phyloP scores from a whole-genome alignment of 2,329 filamentous ascomycete species.

The Anthostomella pinea region DNA sequence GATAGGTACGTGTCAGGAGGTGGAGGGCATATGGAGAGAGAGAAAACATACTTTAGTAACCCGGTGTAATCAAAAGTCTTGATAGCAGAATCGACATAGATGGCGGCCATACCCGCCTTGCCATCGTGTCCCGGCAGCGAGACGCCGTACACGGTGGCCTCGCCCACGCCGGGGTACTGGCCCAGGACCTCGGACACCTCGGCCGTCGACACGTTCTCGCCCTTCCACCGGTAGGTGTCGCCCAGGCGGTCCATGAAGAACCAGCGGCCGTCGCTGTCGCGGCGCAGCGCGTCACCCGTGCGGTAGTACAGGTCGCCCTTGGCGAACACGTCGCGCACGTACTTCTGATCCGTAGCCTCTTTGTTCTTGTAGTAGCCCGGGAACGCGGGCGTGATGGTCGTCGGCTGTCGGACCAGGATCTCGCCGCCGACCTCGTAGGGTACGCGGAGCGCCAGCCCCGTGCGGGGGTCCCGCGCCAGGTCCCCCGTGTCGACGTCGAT shows the following conservation, averaged over 20 bases:
- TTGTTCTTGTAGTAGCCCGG: slow-evolving; percentile 67
- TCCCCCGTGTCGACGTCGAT: slow-evolving; percentile 68
- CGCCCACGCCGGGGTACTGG: slow-evolving; percentile 54
- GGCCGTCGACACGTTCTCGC: slow-evolving; percentile 64
- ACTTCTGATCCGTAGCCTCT: slow-evolving; percentile 65
- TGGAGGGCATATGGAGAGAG: slow-evolving; percentile 1
- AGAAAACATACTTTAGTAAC: slow-evolving; percentile 48
- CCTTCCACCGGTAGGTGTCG: slow-evolving; percentile 75
- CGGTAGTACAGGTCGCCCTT: slow-evolving; percentile 69
- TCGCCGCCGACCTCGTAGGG: slow-evolving; percentile 71
- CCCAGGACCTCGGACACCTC: slow-evolving; percentile 66
- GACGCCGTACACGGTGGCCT: slow-evolving; percentile 71
- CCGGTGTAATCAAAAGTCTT: slow-evolving; percentile 58
- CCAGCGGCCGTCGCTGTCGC: slow-evolving; percentile 62
- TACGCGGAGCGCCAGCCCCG: slow-evolving; percentile 63
- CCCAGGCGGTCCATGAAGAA: slow-evolving; percentile 68
- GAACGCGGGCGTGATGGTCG: slow-evolving; percentile 57
- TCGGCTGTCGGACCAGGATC: slow-evolving; percentile 58
- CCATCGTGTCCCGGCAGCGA: slow-evolving; percentile 64
- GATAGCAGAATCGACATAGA: slow-evolving; percentile 52
- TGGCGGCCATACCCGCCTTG: slow-evolving; percentile 61
- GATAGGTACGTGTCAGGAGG: background rate
- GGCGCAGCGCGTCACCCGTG: slow-evolving; percentile 63
- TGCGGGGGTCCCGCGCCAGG: slow-evolving; percentile 62
- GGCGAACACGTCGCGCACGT: slow-evolving; percentile 60